These are phyloP conservation scores for Fistulifera solaris DNA, from an alignment of 108 stramenopile species.

Conservation along the genomic window DNA sequence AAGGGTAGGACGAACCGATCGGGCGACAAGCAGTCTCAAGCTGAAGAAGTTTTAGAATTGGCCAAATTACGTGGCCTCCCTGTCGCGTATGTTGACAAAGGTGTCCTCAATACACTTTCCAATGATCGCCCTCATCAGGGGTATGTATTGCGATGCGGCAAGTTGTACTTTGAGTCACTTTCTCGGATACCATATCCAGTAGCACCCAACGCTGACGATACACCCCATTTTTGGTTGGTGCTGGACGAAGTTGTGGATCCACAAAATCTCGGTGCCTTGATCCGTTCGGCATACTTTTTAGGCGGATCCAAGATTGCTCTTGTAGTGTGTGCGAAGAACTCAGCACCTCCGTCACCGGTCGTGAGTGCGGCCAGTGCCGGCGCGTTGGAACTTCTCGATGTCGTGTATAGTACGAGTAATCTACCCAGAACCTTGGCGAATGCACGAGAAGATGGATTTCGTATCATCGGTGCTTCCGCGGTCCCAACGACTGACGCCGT, in stretches of 20 bases:
- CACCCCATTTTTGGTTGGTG: constrained; percentile 58
- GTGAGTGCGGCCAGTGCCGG: constrained; percentile 82
- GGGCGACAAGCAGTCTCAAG: constrained; percentile 36
- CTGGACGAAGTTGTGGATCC: constrained; percentile 91
- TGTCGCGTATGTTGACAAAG: constrained; percentile 70
- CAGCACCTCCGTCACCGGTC: constrained; percentile 72
- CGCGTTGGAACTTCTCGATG: constrained; percentile 61
- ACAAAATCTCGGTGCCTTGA: constrained; percentile 80
- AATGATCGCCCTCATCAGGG: constrained; percentile 88
- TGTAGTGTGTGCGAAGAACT: constrained; percentile 80
- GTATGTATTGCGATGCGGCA: constrained; percentile 58
- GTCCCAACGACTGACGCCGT: constrained; percentile 25
- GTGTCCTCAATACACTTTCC: constrained; percentile 71
- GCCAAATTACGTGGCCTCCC: constrained; percentile 47
- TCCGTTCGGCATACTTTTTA: constrained; percentile 78
- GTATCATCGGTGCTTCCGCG: constrained; percentile 75
- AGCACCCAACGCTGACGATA: constrained; percentile 1
- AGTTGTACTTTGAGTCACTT: constrained; percentile 51
- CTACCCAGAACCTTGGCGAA: constrained; percentile 66
- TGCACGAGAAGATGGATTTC: constrained; percentile 82
- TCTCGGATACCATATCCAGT: constrained; percentile 35
- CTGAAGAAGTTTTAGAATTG: constrained; percentile 38
- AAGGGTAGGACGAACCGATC: constrained; percentile 25
- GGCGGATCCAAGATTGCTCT: constrained; percentile 49
- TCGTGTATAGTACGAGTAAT: constrained; percentile 65